Evolutionary conservation across 257 asterid species (phyloP).

Genomic region (Nemophila menziesii): DNA sequence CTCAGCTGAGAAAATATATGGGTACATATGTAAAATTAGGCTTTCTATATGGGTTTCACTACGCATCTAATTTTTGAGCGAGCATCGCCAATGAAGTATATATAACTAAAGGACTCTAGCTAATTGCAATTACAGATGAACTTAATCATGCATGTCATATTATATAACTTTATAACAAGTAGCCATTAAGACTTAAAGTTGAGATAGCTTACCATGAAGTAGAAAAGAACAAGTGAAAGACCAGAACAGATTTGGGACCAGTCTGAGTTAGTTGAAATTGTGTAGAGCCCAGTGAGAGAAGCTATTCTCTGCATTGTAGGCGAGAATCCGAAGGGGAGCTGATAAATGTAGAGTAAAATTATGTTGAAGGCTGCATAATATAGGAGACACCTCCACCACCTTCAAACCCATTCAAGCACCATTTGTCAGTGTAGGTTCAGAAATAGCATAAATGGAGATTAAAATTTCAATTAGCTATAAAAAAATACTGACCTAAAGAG

Average conservation of each 20-base stretch:
- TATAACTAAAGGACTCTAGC: not conserved
- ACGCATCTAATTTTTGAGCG: not conserved
- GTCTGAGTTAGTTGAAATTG: conserved; percentile 7
- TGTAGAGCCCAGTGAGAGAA: conserved; percentile 14
- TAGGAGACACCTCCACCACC: conserved; percentile 15
- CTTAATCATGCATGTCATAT: not conserved
- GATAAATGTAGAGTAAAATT: conserved; percentile 10
- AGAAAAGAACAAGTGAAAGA: conserved; percentile 12
- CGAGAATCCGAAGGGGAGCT: conserved; percentile 12
- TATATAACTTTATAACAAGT: not conserved
- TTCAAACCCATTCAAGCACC: conserved; percentile 7
- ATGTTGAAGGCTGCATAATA: conserved; percentile 11
- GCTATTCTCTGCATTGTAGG: conserved; percentile 1
- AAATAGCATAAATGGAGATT: not conserved
- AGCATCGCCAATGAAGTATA: not conserved
- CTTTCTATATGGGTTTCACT: not conserved
- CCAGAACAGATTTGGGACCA: conserved; percentile 12
- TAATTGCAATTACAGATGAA: not conserved
- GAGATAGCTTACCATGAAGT: conserved; percentile 11
- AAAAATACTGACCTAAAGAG: conserved; percentile 12
- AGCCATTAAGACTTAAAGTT: not conserved
- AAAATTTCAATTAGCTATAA: not conserved
- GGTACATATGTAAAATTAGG: not conserved
- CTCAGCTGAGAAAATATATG: not conserved
- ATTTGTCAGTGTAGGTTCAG: not conserved